Base-by-base conservation (phyloP, 108 stramenopile species). In the Epithemia pelagica region DNA sequence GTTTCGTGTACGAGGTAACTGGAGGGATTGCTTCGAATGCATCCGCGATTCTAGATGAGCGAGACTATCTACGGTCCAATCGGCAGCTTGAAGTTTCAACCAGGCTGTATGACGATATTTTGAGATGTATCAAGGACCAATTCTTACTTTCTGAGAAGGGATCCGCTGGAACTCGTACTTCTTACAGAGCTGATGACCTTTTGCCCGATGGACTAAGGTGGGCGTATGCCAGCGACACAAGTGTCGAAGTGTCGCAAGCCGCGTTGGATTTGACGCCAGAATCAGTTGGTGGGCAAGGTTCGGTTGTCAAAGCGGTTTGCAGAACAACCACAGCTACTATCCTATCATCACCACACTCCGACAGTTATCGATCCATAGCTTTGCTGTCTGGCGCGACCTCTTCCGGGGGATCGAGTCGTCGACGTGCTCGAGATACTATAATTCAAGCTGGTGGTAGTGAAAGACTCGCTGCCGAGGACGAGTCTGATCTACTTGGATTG, bases 1-100 rank as follows among this genome's bases (percentile, higher is more conserved):
- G 68, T 25, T 96, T 98, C 67, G 66, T 73, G 46, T 79, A 73
- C 26, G 81, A 82, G 33, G 25, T 90, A n/a, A 81, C 63, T 66
- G 78, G 80, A n/a, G 89, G 78, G 22, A 77, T 89, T 31, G 89
- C 88, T 31, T 78, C 88, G 20, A 90, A 85, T 73, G 87, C 92
- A 10, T 74, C 86, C 54, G 85, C 89, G 2, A 84, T 94, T 59
- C 54, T 74, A 20, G 75, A 79, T 61, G 89, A 90, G 37, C 75
- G 87, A 19, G 80, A 78, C 37, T 80, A 72, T 52, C 66, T 72
- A 24, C 26, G 75, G 28, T 31, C 71, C 7, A 31, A 71, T 15
- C 59, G 66, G 32, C 68, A 78, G 61, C 66, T 71, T 19, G 60
- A 65, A 21, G 37, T 26, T 20, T 60, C 72, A 5, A 70, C 33